Base-by-base conservation (phyloP, 306 rosid species). In the Medicago truncatula region DNA sequence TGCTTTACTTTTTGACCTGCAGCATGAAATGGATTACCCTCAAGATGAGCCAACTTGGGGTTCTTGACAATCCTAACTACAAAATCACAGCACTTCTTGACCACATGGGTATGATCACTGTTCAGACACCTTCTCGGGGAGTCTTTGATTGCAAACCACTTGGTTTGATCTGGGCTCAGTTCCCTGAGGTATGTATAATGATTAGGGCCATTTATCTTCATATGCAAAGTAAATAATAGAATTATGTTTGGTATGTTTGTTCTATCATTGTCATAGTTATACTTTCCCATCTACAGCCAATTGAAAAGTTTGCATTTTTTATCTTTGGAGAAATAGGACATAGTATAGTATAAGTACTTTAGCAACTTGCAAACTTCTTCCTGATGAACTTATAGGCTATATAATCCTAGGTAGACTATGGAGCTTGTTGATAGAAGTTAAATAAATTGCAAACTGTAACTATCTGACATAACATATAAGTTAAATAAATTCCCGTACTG, bases 141-240 rank as follows among this genome's bases (percentile, higher is more conserved):
- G 85, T 88, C 86, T 95, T 95, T 50, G 99, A 92, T 79, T 95
- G 99, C 92, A 92, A 95, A 80, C 99, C 99, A 25, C 93, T 95
- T 20, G 97, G 97, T 84, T 78, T 95, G 85, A 95, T 95, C 61
- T 95, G 99, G 99, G 93, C 97, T 75, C 87, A 90, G 56, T 86
- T 95, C 80, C 93, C 97, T 40, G 92, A 95, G 97, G 97, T 95
- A 85, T 64, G 46, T 44, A n/a, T 20, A 67, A 76, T 34, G 6
- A 50, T 49, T 59, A 4, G 28, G 47, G 41, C 23, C 74, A 50
- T 56, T 65, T 67, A 31, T 38, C 53, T 81, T 28, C 64, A 20
- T 23, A 39, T 25, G 36, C 60, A 13, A 78, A 78, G 43, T 57
- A 11, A 67, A 67, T 63, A 59, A 21, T 70, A 61, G 50, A 17